Conservation (phyloP, 106 monocot genomes). For the Apostasia shenzhenica region DNA sequence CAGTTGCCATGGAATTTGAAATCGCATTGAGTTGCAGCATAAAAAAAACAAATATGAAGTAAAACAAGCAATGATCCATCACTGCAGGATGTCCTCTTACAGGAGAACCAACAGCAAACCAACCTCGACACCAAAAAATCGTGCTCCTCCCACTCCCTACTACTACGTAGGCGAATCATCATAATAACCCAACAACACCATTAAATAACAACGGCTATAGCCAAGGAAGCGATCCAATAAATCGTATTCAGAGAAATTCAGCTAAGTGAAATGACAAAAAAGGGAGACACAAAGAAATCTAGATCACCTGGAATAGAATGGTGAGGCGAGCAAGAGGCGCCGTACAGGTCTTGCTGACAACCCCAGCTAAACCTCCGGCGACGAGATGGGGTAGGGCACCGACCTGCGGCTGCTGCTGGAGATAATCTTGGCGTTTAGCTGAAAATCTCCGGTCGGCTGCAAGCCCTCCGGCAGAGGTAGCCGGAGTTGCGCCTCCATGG, state of each 20-base stretch:
- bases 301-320: constrained; percentile 66
- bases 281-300: background rate
- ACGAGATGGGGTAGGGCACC: constrained; percentile 35
- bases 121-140: too few relatives aligned
- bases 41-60: too few relatives aligned
- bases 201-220: background rate
- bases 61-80: too few relatives aligned
- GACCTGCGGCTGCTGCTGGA: constrained; percentile 37
- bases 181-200: background rate
- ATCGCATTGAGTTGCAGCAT: too few relatives aligned
- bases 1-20: too few relatives aligned
- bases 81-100: too few relatives aligned
- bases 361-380: constrained; percentile 68
- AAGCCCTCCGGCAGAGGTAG: background rate
- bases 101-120: too few relatives aligned
- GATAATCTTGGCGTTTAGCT: background rate
- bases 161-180: background rate
- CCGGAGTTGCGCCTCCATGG: background rate
- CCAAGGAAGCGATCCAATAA: background rate
- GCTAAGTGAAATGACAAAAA: background rate
- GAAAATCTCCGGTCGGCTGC: constrained; percentile 23
- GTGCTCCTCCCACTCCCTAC: background rate
- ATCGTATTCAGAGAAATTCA: background rate
- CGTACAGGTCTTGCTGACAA: constrained; percentile 87
- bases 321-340: constrained; percentile 82